Percentiles rank a stretch among this genome's conserved stretches.
phyloP scores from a whole-genome alignment of 768 basidiomycete species.

The Suillus placidus region DNA sequence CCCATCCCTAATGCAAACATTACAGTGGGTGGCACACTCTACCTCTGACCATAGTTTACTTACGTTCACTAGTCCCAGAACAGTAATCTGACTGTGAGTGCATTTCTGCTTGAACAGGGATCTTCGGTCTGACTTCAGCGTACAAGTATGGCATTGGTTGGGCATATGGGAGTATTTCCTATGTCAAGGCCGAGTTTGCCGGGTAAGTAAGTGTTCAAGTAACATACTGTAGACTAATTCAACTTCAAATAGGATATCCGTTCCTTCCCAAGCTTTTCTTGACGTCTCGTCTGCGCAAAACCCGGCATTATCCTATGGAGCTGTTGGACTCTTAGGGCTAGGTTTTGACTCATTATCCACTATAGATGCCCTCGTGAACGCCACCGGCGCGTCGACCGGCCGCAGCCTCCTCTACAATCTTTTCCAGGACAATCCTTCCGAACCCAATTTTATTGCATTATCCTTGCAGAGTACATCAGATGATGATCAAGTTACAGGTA shows the following conservation, averaged over 20 bases:
- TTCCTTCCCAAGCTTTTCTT: slow-evolving; percentile 72
- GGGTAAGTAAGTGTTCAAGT: slow-evolving; percentile 47
- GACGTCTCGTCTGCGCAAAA: slow-evolving; percentile 67
- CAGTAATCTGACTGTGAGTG: slow-evolving; percentile 64
- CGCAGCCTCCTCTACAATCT: slow-evolving; percentile 76
- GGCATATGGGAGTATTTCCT: slow-evolving; percentile 67
- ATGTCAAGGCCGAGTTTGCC: slow-evolving; percentile 67
- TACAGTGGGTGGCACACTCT: slow-evolving; percentile 44
- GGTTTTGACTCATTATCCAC: slow-evolving; percentile 79
- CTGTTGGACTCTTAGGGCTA: slow-evolving; percentile 71
- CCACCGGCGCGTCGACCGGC: slow-evolving; percentile 59
- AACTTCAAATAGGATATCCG: slow-evolving; percentile 48
- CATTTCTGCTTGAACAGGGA: not conserved
- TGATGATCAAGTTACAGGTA: slow-evolving; percentile 60
- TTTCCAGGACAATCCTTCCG: slow-evolving; percentile 64
- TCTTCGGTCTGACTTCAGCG: slow-evolving; percentile 1
- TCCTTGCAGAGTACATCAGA: slow-evolving; percentile 65
- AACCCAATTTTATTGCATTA: slow-evolving; percentile 84
- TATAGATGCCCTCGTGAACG: slow-evolving; percentile 64
- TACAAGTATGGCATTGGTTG: slow-evolving; percentile 80
- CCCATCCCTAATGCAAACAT: slow-evolving; percentile 51
- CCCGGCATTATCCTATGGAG: slow-evolving; percentile 72
- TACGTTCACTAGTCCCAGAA: slow-evolving; percentile 39
- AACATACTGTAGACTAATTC: slow-evolving; percentile 10
- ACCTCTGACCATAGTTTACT: slow-evolving; percentile 6